Evolutionary conservation across 768 basidiomycete species (phyloP).

Genomic region (Dioszegia hungarica): DNA sequence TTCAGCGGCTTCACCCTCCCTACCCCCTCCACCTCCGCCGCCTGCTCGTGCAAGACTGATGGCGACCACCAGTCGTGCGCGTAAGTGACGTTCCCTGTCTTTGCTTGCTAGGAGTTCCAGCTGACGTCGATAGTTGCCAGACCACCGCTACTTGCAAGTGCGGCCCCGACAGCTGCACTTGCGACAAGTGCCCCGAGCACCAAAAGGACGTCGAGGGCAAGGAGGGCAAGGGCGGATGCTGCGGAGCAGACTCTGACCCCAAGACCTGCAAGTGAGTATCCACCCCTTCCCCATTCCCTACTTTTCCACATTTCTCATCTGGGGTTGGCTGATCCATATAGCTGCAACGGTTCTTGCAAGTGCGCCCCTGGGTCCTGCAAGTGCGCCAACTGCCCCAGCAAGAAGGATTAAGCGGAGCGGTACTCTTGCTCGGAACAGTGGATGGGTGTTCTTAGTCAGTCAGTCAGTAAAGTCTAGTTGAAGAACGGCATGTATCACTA

Average conservation of each 20-base stretch:
- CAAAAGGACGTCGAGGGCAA: conserved; percentile 2
- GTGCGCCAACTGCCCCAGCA: conserved; percentile 23
- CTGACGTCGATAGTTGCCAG: conserved; percentile 21
- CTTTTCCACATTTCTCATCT: background rate
- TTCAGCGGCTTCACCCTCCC: conserved; percentile 16
- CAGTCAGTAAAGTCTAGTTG: conserved; percentile 1
- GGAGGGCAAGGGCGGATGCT: conserved; percentile 1
- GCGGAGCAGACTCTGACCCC: conserved; percentile 2
- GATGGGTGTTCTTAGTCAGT: background rate
- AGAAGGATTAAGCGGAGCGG: conserved; percentile 4
- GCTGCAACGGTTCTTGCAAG: conserved; percentile 8
- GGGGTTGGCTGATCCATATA: too few relatives aligned
- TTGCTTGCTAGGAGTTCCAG: background rate
- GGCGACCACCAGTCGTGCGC: conserved; percentile 16
- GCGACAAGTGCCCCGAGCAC: conserved; percentile 31
- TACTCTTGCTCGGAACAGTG: background rate
- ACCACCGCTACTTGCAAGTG: conserved; percentile 22
- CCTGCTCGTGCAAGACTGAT: conserved; percentile 27
- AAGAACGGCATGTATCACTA: background rate
- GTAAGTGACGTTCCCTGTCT: conserved; percentile 12
- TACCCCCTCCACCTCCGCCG: conserved; percentile 17
- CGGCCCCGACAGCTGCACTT: conserved; percentile 20
- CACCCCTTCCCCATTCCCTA: background rate
- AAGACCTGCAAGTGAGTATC: conserved; percentile 11
- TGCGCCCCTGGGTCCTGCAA: conserved; percentile 20